Evolutionary conservation across 139 green algal genomes (phyloP), one percentile per base, ranked within the genome.

Genomic region (Picochlorum sp.): DNA sequence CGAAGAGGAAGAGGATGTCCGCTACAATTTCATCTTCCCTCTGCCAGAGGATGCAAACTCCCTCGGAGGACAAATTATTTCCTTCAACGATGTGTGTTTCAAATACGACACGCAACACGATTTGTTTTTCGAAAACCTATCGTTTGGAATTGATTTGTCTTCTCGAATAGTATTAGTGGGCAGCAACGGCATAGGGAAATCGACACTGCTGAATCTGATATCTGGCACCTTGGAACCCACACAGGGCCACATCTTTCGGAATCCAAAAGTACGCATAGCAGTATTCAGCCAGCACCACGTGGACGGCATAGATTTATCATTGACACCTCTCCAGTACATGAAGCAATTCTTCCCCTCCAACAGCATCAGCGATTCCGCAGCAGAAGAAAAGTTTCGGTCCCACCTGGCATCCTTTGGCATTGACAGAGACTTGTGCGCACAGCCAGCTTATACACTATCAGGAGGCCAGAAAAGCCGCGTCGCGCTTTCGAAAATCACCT

Each of bases 251-350:
- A 85, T 95, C 73, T 82, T 66, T 56, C 67, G 86, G 20, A 87
- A 92, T 10, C 54, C 57, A 0, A 80, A 95, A 58, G 38, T 77
- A 23, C 87, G 92, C 16, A 70, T 98, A 68, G 91, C 88, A 14
- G 82, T 74, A 24, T 98, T 98, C 80, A 88, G 70, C 45, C 92
- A 98, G 83, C 92, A 98, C 71, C 90, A 97, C 72, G 83, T 98
- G 64, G 92, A 98, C 54, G 86, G 86, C 4, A 78, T 98, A 69
- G 89, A 98, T 78, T 76, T 97, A 67, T 83, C 86, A 8, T 77
- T 94, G 18, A 84, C 81, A 4, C 81, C 88, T 1, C 66, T 95
- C 62, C 41, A 66, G 34, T 78, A 78, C 58, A 52, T 78, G 31
- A 11, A 6, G 24, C 70, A 79, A 62, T 28, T 37, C 5, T 79